Evolutionary conservation across 176 grass and related monocot genomes (phyloP).

Genomic region (Juncus inflexus): DNA sequence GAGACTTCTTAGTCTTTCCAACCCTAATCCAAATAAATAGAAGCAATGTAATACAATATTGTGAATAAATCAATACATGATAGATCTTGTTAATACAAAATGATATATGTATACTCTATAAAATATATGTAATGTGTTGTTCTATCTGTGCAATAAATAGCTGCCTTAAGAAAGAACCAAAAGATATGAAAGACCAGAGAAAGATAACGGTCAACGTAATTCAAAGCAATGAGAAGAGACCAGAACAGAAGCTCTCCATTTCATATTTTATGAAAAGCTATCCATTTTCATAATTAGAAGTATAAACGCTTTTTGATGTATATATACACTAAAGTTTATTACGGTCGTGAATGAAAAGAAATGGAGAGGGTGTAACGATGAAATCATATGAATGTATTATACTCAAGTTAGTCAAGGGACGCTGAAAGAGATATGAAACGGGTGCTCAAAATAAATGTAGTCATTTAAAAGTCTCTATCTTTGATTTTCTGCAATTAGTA

Average conservation of each 20-base stretch:
- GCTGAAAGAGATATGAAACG: conserved; percentile 29
- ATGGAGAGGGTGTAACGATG: too few species aligned
- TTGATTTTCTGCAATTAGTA: conserved; percentile 11
- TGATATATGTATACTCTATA: too few species aligned
- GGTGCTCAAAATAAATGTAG: background rate
- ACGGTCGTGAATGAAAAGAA: too few species aligned
- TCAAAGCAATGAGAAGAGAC: conserved; percentile 25
- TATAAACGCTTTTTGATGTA: too few species aligned
- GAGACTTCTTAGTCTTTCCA: background rate
- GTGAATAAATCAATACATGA: too few species aligned
- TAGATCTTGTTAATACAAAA: too few species aligned
- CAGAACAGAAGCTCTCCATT: background rate
- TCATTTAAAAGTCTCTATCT: background rate
- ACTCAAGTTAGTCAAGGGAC: background rate
- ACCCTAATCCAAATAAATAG: background rate
- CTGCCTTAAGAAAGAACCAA: conserved; percentile 18
- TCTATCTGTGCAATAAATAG: background rate
- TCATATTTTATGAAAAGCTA: background rate
- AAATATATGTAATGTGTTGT: too few species aligned
- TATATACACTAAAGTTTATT: too few species aligned
- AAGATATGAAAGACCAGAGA: conserved; percentile 12
- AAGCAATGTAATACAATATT: background rate
- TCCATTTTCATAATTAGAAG: too few species aligned
- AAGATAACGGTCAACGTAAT: conserved; percentile 24
- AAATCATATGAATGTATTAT: background rate